Percentiles rank a stretch among this genome's conserved stretches.
phyloP scores from a whole-genome alignment of 1,139 yeast genomes.

The Nakaseomyces glabratus region DNA sequence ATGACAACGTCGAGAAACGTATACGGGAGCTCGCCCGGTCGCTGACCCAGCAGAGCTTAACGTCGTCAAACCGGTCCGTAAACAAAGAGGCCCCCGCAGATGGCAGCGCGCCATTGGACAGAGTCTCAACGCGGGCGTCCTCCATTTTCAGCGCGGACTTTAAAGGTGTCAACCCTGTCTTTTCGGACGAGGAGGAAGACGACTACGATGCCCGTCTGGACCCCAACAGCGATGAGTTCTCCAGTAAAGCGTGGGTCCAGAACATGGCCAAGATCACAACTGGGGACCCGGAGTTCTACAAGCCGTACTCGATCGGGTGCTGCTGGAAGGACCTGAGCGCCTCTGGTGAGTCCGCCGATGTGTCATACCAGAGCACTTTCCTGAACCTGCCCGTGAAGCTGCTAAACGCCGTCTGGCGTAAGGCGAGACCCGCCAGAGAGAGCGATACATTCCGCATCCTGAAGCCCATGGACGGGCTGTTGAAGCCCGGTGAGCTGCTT shows the following conservation, averaged over 20 bases:
- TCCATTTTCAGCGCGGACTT: constrained; percentile 8
- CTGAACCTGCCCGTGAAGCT: constrained; percentile 38
- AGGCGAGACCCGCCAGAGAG: constrained; percentile 21
- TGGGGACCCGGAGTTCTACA: constrained; percentile 56
- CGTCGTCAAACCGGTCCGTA: not conserved
- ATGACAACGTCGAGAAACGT: constrained; percentile 4
- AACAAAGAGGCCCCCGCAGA: no score
- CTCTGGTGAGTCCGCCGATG: constrained; percentile 65
- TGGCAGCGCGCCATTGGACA: no score
- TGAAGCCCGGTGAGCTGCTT: constrained; percentile 63
- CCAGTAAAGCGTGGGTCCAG: constrained; percentile 61
- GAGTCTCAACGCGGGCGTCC: constrained; percentile 2
- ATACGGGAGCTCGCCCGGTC: constrained; percentile 8
- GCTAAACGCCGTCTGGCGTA: constrained; percentile 15
- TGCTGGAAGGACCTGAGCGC: constrained; percentile 63
- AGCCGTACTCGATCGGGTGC: constrained; percentile 56
- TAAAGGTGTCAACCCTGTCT: constrained; percentile 21
- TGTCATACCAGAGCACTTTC: constrained; percentile 73
- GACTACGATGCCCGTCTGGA: constrained; percentile 39
- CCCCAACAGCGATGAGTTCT: constrained; percentile 50
- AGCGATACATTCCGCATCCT: constrained; percentile 43
- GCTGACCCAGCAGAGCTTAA: constrained; percentile 6
- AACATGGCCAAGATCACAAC: constrained; percentile 50
- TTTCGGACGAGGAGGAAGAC: constrained; percentile 17
- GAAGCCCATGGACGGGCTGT: constrained; percentile 58